These are phyloP conservation scores for Pythium coloratum DNA, from an alignment of 352 stramenopile species.

Conservation along the genomic window DNA sequence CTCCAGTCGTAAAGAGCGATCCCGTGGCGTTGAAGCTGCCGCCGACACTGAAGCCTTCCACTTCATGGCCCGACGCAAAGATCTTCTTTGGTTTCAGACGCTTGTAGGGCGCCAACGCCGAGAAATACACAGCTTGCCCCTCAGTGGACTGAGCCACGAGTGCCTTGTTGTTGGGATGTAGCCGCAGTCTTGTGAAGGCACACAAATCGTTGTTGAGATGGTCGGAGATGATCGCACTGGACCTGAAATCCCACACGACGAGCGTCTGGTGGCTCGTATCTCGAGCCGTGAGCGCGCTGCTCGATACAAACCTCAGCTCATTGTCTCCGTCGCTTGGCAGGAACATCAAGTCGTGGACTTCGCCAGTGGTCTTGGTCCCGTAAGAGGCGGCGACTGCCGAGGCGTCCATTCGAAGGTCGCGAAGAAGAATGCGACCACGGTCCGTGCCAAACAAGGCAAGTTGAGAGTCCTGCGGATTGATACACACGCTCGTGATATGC, in stretches of 20 bases:
- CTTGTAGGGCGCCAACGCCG: constrained; percentile 47
- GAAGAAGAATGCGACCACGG: constrained; percentile 16
- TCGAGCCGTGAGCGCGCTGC: constrained; percentile 34
- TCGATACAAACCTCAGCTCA: constrained; percentile 49
- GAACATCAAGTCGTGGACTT: constrained; percentile 64
- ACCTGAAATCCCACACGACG: constrained; percentile 62
- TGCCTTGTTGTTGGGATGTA: constrained; percentile 36
- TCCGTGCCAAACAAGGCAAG: constrained; percentile 8
- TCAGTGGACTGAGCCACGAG: constrained; percentile 55
- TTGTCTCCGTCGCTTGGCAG: constrained; percentile 18
- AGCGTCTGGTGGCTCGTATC: constrained; percentile 64
- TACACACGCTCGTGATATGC: neutral
- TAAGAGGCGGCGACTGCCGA: constrained; percentile 8
- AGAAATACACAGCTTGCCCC: constrained; percentile 46
- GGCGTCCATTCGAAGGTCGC: constrained; percentile 35
- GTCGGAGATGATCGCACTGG: constrained; percentile 43
- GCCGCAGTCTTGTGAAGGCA: constrained; percentile 42
- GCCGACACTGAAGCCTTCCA: constrained; percentile 45
- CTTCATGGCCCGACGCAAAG: constrained; percentile 36
- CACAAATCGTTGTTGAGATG: constrained; percentile 48
- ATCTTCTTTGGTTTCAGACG: constrained; percentile 24
- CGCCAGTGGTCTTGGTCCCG: constrained; percentile 32
- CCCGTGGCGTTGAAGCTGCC: constrained; percentile 58
- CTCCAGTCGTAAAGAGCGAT: constrained; percentile 43
- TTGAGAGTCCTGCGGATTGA: constrained; percentile 9